Conservation (phyloP, 805 yeast species). For the Lipomyces anomalus region DNA sequence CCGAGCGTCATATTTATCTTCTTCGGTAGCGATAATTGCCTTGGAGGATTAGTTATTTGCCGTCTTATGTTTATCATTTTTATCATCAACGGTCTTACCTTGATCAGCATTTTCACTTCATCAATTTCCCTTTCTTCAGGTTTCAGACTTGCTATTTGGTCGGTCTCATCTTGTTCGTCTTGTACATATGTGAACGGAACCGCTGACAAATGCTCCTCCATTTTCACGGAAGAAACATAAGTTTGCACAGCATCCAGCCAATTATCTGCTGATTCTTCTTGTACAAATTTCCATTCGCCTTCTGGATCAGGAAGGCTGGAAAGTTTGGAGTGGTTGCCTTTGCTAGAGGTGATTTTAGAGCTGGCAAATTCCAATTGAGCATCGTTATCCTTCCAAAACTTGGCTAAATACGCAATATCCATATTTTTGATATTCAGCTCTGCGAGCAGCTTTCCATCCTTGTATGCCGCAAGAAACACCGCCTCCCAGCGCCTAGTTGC, state of each 20-base stretch:
- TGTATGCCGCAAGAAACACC: slow-evolving; percentile 54
- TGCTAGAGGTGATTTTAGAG: too few relatives aligned
- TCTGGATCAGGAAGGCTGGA: slow-evolving; percentile 1
- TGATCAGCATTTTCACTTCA: slow-evolving; percentile 25
- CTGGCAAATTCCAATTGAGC: too few relatives aligned
- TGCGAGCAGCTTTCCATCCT: slow-evolving; percentile 42
- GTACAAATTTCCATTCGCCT: slow-evolving; percentile 38
- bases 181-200: slow-evolving; percentile 11
- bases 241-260: slow-evolving; percentile 17
- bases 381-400: slow-evolving; percentile 61
- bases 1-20: slow-evolving; percentile 42
- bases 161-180: background rate
- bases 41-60: background rate
- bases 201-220: slow-evolving; percentile 6
- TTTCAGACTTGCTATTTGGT: background rate
- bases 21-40: slow-evolving; percentile 54
- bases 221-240: slow-evolving; percentile 7
- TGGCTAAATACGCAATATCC: slow-evolving; percentile 49
- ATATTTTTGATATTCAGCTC: slow-evolving; percentile 41
- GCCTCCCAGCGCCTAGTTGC: slow-evolving; percentile 59
- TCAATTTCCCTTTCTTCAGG: background rate
- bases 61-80: background rate
- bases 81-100: slow-evolving; percentile 6
- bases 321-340: too few relatives aligned
- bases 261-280: slow-evolving; percentile 20